Evolutionary conservation across 2,329 filamentous ascomycete species (phyloP), one percentile per base, ranked within the genome.

Genomic region (Tolypocladium album): DNA sequence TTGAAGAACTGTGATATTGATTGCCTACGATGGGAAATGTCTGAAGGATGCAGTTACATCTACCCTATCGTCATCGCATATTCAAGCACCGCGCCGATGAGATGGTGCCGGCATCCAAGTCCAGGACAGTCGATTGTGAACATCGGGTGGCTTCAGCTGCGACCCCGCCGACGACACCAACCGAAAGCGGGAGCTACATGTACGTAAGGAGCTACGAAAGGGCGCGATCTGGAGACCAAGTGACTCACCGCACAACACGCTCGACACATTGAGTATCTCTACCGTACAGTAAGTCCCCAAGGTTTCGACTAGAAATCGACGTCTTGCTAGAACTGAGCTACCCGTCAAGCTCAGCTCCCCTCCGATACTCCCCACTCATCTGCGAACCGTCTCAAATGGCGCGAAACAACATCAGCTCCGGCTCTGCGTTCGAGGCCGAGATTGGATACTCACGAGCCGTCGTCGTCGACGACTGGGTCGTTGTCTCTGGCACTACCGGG

Each of bases 361-460:
- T 22, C 40, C 40, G 20, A 34, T n/a, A 52, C 1, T 13, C 13
- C 34, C 31, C 9, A 4, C 22, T 31, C 3, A n/a, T 1, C 27
- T 8, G 11, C 4, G 2, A 34, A 36, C 20, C 2, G 13, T 4
- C 50, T n/a, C 11, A n/a, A 34, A 73, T 76, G 72, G 57, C 68
- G 31, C 73, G 75, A 43, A 64, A 64, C 55, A 75, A 76, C 65
- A 78, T 82, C 64, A 77, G 74, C 64, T 81, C 79, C 27, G 77
- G 76, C 57, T 83, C 80, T 6, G 68, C 72, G 47, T 83, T 83
- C 62, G 81, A 83, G 68, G 71, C 71, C 34, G 72, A 79, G 62
- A 83, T 83, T 59, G 80, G 78, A 57, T 83, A 83, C 68, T 82
- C 80, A 38, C 75, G 81, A 56, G 81, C 80, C 42, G 79, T 83